phyloP scores from a whole-genome alignment of 257 asterid genomes.

The Solanum sitiens region DNA sequence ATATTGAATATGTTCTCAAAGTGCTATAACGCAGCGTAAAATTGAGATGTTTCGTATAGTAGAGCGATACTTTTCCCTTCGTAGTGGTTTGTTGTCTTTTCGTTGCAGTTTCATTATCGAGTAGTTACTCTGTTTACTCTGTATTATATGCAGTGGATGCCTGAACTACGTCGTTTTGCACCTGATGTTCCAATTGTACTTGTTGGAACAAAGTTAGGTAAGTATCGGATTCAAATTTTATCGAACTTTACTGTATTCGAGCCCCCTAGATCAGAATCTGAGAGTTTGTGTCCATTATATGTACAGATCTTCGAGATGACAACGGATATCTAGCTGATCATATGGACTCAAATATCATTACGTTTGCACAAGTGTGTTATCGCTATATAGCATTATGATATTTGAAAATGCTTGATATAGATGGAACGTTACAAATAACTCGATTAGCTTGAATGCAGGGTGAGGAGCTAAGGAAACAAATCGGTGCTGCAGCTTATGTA shows the following conservation, averaged over 20 bases:
- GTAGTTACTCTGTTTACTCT: neutral
- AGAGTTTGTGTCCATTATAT: neutral
- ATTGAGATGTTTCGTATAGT: neutral
- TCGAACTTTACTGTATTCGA: neutral
- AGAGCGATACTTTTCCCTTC: neutral
- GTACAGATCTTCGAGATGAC: conserved; percentile 72
- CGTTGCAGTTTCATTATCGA: neutral
- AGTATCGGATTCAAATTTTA: neutral
- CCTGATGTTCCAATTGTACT: conserved; percentile 92
- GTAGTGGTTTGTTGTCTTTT: neutral
- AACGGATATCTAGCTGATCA: conserved; percentile 64
- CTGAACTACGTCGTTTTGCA: conserved; percentile 97
- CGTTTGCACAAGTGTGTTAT: conserved; percentile 65
- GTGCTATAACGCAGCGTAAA: too few relatives aligned
- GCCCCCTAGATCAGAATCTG: neutral
- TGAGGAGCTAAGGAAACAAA: conserved; percentile 91
- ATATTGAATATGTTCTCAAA: neutral
- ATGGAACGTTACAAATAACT: neutral
- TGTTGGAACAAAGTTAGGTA: conserved; percentile 91
- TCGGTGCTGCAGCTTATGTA: conserved; percentile 91
- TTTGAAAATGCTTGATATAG: neutral
- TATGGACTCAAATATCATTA: conserved; percentile 58
- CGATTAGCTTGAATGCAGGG: conserved; percentile 34
- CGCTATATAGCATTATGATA: neutral
- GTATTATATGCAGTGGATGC: conserved; percentile 77